Evolutionary conservation across 768 basidiomycete species (phyloP), one percentile per base, ranked within the genome.

Genomic region (Hypholoma sublateritium): DNA sequence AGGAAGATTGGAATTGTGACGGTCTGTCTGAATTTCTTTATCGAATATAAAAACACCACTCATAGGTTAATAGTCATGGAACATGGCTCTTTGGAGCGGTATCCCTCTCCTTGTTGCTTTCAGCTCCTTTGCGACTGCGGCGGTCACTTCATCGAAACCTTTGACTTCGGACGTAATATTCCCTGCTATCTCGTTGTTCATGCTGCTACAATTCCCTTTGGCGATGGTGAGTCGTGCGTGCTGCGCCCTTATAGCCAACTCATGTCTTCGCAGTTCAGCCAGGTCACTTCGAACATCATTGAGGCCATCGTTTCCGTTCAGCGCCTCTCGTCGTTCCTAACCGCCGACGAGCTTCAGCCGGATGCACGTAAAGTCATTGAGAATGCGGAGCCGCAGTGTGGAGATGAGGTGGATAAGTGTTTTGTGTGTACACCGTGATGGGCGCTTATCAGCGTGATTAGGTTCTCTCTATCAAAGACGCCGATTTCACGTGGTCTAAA

Each of bases 111-210:
- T 92, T 3, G 91, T 93, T 5, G 89, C 89, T 12, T 89, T 93
- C 69, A 86, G 88, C 65, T 93, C 91, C 0, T 89, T 95, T 62
- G 86, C 90, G 6, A 80, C 81, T 0, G 90, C 90, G 6, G 85
- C 91, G 0, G 64, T 77, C 16, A 79, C 80, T 1, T 85, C 86
- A 4, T 70, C 79, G 0, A 79, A 69, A 25, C 91, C 94, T 3
- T 71, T 98, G 1, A 98, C 96, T 0, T 84, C 89, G 0, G 95
- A 97, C 59, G 75, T 93, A 50, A 95, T 98, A 60, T 98, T 98
- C 80, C 96, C 96, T n/a, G 87, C 92, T 0, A 94, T 98, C 59
- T 88, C 92, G 0, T 73, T 95, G 28, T 95, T 94, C 74, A 87
- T 91, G 84, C 77, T 96, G 0, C 75, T 96, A 28, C 86, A 88